Evolutionary conservation across 495 filamentous ascomycete genomes (phyloP), one percentile per base, ranked within the genome.

Genomic region (Xanthoparmelia taractica): DNA sequence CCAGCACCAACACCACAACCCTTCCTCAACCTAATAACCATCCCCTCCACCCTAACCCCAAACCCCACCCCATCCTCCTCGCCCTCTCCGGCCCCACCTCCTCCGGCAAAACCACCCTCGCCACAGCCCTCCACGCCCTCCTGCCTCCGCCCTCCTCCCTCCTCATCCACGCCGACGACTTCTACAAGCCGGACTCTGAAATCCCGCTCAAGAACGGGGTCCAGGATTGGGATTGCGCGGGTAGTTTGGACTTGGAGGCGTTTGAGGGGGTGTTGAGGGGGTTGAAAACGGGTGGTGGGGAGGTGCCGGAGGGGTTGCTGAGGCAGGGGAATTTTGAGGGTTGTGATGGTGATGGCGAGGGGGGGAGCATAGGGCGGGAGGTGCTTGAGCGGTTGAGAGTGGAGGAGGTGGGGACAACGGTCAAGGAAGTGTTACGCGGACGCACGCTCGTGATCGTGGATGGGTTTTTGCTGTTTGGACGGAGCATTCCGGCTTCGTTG

Each of bases 181-280:
- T 96, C 72, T 97, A 91, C 73, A 82, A 81, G 43, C 71, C 89
- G 2, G 92, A 97, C 69, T 71, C 80, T n/a, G 76, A 87, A 83
- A 87, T 89, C 61, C 87, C 85, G 12, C 64, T 79, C 56, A 76
- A 68, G 66, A 74, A 2, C 20, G 41, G 41, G 18, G 2, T 45
- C 41, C 77, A 84, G 65, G 90, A 97, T 77, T 96, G 92, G 90
- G 93, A 97, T 74, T 95, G 90, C 67, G 73, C 84, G 15, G 84
- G 82, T 58, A 78, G 91, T 37, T 78, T 97, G 48, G 83, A 90
- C 64, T 77, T 93, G 36, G 74, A 77, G 12, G 79, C 81, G 45
- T 83, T 97, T 4, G 91, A 86, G 74, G 88, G 94, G 73, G 90
- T 95, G 70, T 80, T 87, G 65, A 92, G 94, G 73, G 76, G 80